A percentile compares a stretch with the other conserved stretches of the same genome.
These are phyloP conservation scores for Acacia acuminata DNA, from an alignment of 306 rosid species.

Conservation along the genomic window DNA sequence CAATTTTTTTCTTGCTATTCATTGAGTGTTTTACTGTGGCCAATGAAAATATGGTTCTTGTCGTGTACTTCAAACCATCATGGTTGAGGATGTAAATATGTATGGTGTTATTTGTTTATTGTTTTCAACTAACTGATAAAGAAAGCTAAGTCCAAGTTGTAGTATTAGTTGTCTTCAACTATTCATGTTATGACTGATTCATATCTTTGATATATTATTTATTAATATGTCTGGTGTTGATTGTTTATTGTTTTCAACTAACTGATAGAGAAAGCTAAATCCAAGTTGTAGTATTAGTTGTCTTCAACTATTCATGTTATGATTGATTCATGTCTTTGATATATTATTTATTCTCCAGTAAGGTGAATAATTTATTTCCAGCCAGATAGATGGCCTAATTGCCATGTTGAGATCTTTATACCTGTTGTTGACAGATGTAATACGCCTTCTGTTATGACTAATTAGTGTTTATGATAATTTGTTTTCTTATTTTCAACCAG, in stretches of 20 bases:
- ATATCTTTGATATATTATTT: too few relatives aligned
- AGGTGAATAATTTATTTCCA: slow-evolving; percentile 36
- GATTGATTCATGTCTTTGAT: slow-evolving; percentile 14
- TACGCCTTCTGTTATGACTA: neutral
- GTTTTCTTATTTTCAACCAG: slow-evolving; percentile 56
- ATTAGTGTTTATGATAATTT: neutral
- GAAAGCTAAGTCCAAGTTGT: neutral
- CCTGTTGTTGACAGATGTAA: slow-evolving; percentile 62
- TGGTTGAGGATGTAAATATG: slow-evolving; percentile 6
- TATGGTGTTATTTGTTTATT: neutral
- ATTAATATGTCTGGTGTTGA: neutral
- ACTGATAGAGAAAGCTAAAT: neutral
- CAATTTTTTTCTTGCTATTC: neutral
- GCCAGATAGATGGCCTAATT: slow-evolving; percentile 59
- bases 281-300: neutral
- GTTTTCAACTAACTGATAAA: slow-evolving; percentile 1
- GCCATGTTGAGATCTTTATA: slow-evolving; percentile 87
- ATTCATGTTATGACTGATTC: neutral
- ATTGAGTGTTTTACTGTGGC: slow-evolving; percentile 25
- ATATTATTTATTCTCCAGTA: slow-evolving; percentile 30
- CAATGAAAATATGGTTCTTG: slow-evolving; percentile 6
- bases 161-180: neutral
- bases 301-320: neutral
- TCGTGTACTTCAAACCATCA: neutral
- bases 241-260: slow-evolving; percentile 2